Conservation (phyloP, 208 protist species). For the Endotrypanum monterogeii region DNA sequence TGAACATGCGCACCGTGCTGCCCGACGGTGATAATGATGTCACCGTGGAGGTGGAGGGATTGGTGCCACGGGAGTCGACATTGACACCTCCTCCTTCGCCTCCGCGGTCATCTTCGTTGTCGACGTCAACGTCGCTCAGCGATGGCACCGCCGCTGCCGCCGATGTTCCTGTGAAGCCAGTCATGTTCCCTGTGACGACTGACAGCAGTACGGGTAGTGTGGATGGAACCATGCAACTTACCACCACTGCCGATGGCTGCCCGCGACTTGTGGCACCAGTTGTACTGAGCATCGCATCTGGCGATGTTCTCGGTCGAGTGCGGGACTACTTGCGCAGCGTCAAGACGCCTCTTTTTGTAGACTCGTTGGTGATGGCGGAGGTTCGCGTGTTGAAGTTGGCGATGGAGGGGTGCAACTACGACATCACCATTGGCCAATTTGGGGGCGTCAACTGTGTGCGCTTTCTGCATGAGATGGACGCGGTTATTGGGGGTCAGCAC, state of each 20-base stretch:
- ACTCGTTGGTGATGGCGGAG: conserved; percentile 80
- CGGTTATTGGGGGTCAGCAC: conserved; percentile 72
- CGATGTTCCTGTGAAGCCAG: background rate
- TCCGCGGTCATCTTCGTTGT: conserved; percentile 7
- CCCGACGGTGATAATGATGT: conserved; percentile 91
- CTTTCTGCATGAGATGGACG: conserved; percentile 91
- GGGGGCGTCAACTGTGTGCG: conserved; percentile 88
- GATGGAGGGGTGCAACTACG: conserved; percentile 86
- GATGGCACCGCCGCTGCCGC: background rate
- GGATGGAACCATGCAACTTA: conserved; percentile 61
- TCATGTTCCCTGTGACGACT: conserved; percentile 42
- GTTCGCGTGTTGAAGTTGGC: conserved; percentile 90
- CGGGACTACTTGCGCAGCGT: conserved; percentile 59
- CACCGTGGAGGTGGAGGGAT: conserved; percentile 78
- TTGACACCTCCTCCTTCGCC: conserved; percentile 19
- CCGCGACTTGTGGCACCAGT: conserved; percentile 54
- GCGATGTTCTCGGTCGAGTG: conserved; percentile 66
- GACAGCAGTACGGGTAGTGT: conserved; percentile 59
- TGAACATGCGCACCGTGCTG: conserved; percentile 86
- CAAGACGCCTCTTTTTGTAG: conserved; percentile 70
- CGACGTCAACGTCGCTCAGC: conserved; percentile 4
- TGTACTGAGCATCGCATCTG: conserved; percentile 60
- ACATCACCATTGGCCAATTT: conserved; percentile 90
- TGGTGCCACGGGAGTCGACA: conserved; percentile 35
- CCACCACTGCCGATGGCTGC: conserved; percentile 35